Conservation (phyloP, 768 basidiomycete species). For the Tulasnella sp. region DNA sequence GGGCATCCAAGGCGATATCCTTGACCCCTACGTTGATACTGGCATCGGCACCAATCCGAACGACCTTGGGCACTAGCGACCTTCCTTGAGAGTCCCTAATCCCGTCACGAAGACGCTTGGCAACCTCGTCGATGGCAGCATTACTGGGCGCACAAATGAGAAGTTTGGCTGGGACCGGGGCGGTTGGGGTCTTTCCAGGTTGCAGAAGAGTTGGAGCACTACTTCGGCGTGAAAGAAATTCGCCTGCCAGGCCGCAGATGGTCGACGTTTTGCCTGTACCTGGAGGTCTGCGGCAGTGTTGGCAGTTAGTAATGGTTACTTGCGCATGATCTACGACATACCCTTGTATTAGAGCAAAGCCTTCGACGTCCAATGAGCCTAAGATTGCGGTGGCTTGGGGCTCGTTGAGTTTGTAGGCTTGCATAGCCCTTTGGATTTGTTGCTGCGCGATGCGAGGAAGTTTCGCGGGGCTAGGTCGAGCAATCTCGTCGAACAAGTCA, state of each 20-base stretch:
- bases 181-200: slow-evolving; percentile 41
- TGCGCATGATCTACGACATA: slow-evolving; percentile 31
- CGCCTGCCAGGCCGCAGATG: slow-evolving; percentile 87
- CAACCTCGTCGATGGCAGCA: slow-evolving; percentile 96
- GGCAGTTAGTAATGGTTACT: background rate
- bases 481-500: slow-evolving; percentile 61
- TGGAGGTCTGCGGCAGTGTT: slow-evolving; percentile 57
- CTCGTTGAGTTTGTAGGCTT: slow-evolving; percentile 69
- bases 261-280: slow-evolving; percentile 99
- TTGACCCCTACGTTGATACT: slow-evolving; percentile 70
- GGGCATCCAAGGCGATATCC: slow-evolving; percentile 77
- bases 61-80: slow-evolving; percentile 61
- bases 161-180: slow-evolving; percentile 55
- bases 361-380: slow-evolving; percentile 57
- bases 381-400: slow-evolving; percentile 89
- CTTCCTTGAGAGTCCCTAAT: slow-evolving; percentile 50
- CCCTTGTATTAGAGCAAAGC: slow-evolving; percentile 95
- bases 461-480: slow-evolving; percentile 55
- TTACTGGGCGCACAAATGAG: slow-evolving; percentile 96
- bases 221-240: slow-evolving; percentile 59
- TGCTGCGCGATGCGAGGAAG: slow-evolving; percentile 24
- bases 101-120: slow-evolving; percentile 76
- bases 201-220: slow-evolving; percentile 44
- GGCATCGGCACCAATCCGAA: slow-evolving; percentile 77
- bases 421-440: slow-evolving; percentile 54